A percentile compares a stretch with the other conserved stretches of the same genome.
phyloP scores from a whole-genome alignment of 2,329 filamentous ascomycete species.

The Cadophora gregata region DNA sequence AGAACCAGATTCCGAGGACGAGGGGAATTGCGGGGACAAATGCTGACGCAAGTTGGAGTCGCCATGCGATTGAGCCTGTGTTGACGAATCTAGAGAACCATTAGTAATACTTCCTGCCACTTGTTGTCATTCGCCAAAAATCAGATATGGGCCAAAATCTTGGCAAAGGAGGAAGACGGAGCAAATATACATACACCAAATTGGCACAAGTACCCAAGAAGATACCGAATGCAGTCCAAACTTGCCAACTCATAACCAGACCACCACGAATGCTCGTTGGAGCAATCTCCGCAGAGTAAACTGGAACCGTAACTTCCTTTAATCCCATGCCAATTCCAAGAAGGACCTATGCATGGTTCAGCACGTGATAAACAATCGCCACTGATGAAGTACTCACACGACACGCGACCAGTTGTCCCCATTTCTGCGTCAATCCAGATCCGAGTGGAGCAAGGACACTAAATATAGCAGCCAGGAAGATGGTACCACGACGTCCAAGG shows the following conservation, averaged over 20 bases:
- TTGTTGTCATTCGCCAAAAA: background rate
- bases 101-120: background rate
- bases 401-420: slow-evolving; percentile 61
- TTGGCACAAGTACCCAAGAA: slow-evolving; percentile 55
- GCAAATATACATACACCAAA: slow-evolving; percentile 53
- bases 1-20: slow-evolving; percentile 61
- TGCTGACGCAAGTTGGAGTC: slow-evolving; percentile 67
- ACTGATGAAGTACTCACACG: slow-evolving; percentile 45
- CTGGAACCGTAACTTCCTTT: slow-evolving; percentile 56
- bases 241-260: slow-evolving; percentile 59
- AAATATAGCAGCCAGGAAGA: slow-evolving; percentile 67
- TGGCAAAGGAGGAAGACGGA: background rate
- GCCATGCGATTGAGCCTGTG: slow-evolving; percentile 64
- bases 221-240: slow-evolving; percentile 66
- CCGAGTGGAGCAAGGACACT: slow-evolving; percentile 67
- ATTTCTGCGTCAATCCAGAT: slow-evolving; percentile 62
- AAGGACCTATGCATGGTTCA: slow-evolving; percentile 45
- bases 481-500: slow-evolving; percentile 66
- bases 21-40: slow-evolving; percentile 70
- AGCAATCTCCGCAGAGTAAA: slow-evolving; percentile 61
- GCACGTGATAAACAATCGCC: too few relatives aligned
- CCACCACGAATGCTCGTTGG: slow-evolving; percentile 60
- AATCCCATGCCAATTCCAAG: slow-evolving; percentile 67
- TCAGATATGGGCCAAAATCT: background rate
- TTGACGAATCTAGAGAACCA: slow-evolving; percentile 54